A percentile compares a stretch with the other conserved stretches of the same genome.
Evolutionary conservation across 2,329 filamentous ascomycete species (phyloP).

Genomic region (Penicillium olsonii): DNA sequence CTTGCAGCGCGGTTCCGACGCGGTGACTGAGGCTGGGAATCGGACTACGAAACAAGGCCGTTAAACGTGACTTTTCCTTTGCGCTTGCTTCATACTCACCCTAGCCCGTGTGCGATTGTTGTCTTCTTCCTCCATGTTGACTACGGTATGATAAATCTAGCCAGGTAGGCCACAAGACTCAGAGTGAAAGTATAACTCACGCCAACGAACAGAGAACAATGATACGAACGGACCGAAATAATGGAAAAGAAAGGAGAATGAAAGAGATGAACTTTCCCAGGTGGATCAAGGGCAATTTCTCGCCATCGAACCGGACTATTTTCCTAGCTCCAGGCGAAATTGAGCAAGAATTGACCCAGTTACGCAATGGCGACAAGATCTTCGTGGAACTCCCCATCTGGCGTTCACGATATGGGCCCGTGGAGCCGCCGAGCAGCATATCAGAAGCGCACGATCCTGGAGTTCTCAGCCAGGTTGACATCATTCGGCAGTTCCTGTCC

Average conservation of each 20-base stretch:
- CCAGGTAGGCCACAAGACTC: background rate
- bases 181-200: background rate
- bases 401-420: conserved; percentile 9
- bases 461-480: background rate
- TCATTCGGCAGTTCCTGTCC: conserved; percentile 18
- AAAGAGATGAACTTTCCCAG: background rate
- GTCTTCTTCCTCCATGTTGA: background rate
- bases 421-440: conserved; percentile 10
- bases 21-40: conserved; percentile 2
- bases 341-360: conserved; percentile 4
- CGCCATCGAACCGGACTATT: background rate
- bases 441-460: background rate
- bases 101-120: conserved; percentile 11
- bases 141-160: background rate
- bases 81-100: conserved; percentile 8
- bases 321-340: background rate
- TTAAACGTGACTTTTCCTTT: background rate
- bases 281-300: conserved; percentile 2
- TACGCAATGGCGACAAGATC: conserved; percentile 19
- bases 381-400: conserved; percentile 13
- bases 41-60: conserved; percentile 7
- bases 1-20: conserved; percentile 4
- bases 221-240: background rate
- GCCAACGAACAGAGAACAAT: background rate
- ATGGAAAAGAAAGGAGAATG: background rate